A percentile compares a stretch with the other conserved stretches of the same genome.
These are phyloP conservation scores for Dioszegia hungarica DNA, from an alignment of 768 basidiomycete species.

Conservation along the genomic window DNA sequence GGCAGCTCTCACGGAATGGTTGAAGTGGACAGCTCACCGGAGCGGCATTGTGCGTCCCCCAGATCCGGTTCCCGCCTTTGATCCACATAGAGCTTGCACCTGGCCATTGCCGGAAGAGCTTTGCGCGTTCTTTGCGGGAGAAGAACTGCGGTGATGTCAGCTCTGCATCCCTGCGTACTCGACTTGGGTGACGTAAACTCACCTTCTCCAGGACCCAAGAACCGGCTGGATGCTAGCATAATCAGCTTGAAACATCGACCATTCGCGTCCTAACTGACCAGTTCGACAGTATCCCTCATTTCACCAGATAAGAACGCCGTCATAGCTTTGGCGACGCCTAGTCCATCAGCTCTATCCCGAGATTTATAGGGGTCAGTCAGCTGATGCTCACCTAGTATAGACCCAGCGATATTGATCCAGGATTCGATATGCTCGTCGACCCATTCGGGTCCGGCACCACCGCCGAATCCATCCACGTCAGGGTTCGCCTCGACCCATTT, in stretches of 20 bases:
- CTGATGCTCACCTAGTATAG: slow-evolving; percentile 70
- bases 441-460: slow-evolving; percentile 73
- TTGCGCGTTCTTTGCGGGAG: slow-evolving; percentile 78
- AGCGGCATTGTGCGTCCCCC: slow-evolving; percentile 30
- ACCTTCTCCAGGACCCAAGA: slow-evolving; percentile 51
- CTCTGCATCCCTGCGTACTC: background rate
- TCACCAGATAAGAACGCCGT: slow-evolving; percentile 90
- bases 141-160: slow-evolving; percentile 70
- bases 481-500: slow-evolving; percentile 88
- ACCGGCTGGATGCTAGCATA: slow-evolving; percentile 36
- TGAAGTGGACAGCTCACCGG: slow-evolving; percentile 14
- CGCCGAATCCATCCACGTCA: slow-evolving; percentile 60
- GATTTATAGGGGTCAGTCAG: too few species aligned
- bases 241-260: slow-evolving; percentile 20
- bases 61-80: slow-evolving; percentile 65
- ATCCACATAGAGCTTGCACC: slow-evolving; percentile 92
- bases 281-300: slow-evolving; percentile 73
- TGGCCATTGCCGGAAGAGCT: slow-evolving; percentile 89
- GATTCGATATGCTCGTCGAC: slow-evolving; percentile 88
- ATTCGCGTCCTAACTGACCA: slow-evolving; percentile 60
- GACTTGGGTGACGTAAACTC: too few species aligned
- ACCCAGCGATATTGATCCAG: slow-evolving; percentile 77
- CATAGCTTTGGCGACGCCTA: slow-evolving; percentile 72
- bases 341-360: background rate
- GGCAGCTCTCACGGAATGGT: background rate